A percentile compares a stretch with the other conserved stretches of the same genome.
phyloP scores from a whole-genome alignment of 202 grass and related monocot genomes.

The Musa balbisiana region DNA sequence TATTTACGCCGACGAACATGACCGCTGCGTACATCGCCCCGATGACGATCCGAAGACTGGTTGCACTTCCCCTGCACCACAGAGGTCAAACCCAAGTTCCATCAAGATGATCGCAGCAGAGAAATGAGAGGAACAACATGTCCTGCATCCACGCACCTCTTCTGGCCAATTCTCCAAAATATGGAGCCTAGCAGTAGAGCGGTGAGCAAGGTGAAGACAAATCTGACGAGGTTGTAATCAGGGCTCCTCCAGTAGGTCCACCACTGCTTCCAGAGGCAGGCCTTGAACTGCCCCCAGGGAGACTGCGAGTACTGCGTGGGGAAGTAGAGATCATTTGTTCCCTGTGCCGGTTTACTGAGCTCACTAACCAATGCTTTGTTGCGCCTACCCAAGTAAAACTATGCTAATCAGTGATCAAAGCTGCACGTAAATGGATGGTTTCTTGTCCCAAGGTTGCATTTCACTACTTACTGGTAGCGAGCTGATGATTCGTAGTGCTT shows the following conservation, averaged over 20 bases:
- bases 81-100: too few relatives aligned
- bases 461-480: conserved; percentile 48
- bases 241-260: conserved; percentile 94
- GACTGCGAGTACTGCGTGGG: conserved; percentile 66
- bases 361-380: conserved; percentile 64
- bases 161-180: conserved; percentile 86
- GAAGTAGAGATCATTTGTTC: conserved; percentile 72
- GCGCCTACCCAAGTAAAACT: conserved; percentile 33
- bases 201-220: conserved; percentile 84
- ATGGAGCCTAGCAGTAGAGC: conserved; percentile 81
- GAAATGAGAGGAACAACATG: background rate
- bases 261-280: conserved; percentile 97
- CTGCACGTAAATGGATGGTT: background rate
- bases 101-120: too few relatives aligned
- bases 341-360: conserved; percentile 54
- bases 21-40: conserved; percentile 87
- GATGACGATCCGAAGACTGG: conserved; percentile 76
- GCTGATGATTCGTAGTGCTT: conserved; percentile 69
- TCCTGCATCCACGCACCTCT: conserved; percentile 37
- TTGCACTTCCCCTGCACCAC: conserved; percentile 58
- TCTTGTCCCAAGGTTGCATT: conserved; percentile 1
- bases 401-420: background rate
- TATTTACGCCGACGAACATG: conserved; percentile 87
- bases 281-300: conserved; percentile 62
- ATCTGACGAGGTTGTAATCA: conserved; percentile 96